Conservation (phyloP, 306 rosid species). For the Medicago arabica region DNA sequence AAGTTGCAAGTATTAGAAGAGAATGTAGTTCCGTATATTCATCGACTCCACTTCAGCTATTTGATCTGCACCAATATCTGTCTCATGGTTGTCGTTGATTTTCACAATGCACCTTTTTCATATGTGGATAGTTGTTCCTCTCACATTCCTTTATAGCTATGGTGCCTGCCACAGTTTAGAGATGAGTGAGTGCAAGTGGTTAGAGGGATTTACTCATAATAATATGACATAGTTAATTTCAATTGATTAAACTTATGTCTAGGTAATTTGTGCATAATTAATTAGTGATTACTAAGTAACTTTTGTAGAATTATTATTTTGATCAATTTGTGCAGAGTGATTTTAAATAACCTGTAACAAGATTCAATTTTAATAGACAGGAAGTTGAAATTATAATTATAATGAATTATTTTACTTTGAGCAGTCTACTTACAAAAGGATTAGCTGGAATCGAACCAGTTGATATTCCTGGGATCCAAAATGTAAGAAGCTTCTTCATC, state of each 20-base stretch:
- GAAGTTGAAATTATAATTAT: constrained; percentile 16
- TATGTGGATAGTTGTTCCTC: neutral
- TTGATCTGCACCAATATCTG: neutral
- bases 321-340: neutral
- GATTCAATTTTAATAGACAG: neutral
- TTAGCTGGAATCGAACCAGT: constrained; percentile 75
- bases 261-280: constrained; percentile 2
- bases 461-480: constrained; percentile 63
- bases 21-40: neutral
- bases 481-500: constrained; percentile 47
- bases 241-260: neutral
- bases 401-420: constrained; percentile 10
- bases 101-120: neutral
- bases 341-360: neutral
- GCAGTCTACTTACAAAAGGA: constrained; percentile 72
- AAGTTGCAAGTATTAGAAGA: neutral
- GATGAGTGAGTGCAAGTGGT: neutral
- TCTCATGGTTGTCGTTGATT: neutral
- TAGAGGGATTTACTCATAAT: neutral
- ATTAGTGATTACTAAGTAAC: neutral
- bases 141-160: neutral
- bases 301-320: neutral
- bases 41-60: neutral
- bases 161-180: neutral
- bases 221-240: neutral